Evolutionary conservation across 2,329 filamentous ascomycete species (phyloP), one percentile per base, ranked within the genome.

Genomic region (Chaetoscypha palmicola): DNA sequence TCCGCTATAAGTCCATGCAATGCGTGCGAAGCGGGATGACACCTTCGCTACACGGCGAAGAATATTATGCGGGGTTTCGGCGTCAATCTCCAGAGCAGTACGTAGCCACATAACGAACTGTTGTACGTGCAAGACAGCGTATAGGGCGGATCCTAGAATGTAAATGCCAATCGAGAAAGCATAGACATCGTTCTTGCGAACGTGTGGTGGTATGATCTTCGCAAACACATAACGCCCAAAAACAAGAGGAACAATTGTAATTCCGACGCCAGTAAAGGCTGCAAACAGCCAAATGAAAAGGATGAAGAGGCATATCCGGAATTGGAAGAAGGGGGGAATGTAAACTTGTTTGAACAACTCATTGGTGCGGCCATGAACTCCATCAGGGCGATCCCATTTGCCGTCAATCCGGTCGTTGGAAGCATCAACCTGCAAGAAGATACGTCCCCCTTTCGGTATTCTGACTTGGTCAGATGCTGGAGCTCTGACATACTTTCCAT

Each of bases 401-500:
- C 78, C 79, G 59, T 86, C 82, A 26, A 77, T 65, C 30, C 80
- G 73, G 33, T 78, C 68, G 48, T 89, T 83, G 20, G 80, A 65
- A 41, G 85, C 77, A 9, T 76, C 72, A 7, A 91, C 83, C 39
- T 86, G 77, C 14, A 94, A 68, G 59, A 98, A 97, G 3, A 95
- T 90, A 12, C 73, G 69, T 36, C 74, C 76, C 30, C 86, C 86
- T 64, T 94, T 95, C 3, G 89, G 86, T 26, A 97, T 90, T 58
- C 94, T 88, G 53, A 96, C 86, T 62, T 94, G 89, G 62, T 98
- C 92, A 1, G 89, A 95, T 14, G 88, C 90, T 9, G 92, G 92
- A n/a, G 89, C 87, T 35, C 88, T 81, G 19, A 96, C 91, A 62
- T 90, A 97, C 46, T 74, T 78, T 4, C 92, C 92, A 54, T 91